Base-by-base conservation (phyloP, 2,329 filamentous ascomycete genomes). In the Botrytis porri region DNA sequence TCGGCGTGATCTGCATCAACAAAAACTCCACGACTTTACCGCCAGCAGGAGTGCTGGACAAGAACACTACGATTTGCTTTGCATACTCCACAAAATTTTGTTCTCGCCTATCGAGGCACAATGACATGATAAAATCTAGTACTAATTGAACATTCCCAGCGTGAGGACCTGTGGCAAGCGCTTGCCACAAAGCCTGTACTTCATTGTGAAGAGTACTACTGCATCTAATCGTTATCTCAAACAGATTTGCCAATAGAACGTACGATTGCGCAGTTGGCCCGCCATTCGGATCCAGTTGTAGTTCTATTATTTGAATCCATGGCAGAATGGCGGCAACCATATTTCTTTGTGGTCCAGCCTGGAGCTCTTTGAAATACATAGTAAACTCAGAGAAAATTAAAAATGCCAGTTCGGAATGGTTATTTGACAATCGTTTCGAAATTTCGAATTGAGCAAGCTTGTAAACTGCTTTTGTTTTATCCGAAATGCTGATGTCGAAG, bases 51-150 rank as follows among this genome's bases (percentile, higher is more conserved):
- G 88, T 97, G 76, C 93, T 96, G 0, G 96, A 97, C 8, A 99
- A 82, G 81, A 98, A 98, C 0, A 99, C 97, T 25, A 98, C 94
- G 70, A 99, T 96, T 82, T 99, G 96, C 84, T 98, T 99, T 8
- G 95, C 95, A 80, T 97, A 97, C 78, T 98, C 94, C 72, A 99
- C 95, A 81, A 98, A 99, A 78, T 98, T 98, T 79, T 99, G 96
- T 81, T 99, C 97, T 66, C 95, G 90, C 45, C 95, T 90, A 79
- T 99, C 96, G 18, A 99, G 85, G 78, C 96, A 99, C 7, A 98
- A 87, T 41, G 90, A 91, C 82, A 99, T 98, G 82, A 99, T 96
- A 80, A 99, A 99, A 81, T 98, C 95, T 1, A 99, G 87, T 20
- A 98, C 93, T 48, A 99, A 85, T 72, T 97, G 93, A 18, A 99